These are phyloP conservation scores for Phytophthora cactorum DNA, from an alignment of 352 stramenopile genomes.

Conservation along the genomic window DNA sequence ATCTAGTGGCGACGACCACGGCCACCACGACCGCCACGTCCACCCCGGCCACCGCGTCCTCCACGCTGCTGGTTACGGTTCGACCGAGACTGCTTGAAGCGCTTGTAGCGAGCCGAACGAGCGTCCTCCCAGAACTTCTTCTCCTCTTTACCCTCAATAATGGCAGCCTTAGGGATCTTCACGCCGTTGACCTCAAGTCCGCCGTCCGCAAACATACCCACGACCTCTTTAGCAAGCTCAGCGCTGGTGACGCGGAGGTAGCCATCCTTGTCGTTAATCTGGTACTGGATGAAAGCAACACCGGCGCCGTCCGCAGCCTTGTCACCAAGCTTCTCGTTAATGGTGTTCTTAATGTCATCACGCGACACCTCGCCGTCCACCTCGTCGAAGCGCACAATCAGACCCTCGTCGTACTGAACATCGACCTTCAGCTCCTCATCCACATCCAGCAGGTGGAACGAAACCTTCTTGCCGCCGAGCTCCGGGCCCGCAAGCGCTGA, in stretches of 20 bases:
- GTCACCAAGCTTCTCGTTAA: conserved; percentile 85
- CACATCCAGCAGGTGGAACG: conserved; percentile 76
- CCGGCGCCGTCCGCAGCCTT: conserved; percentile 64
- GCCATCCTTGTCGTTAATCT: conserved; percentile 76
- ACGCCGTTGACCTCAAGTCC: conserved; percentile 76
- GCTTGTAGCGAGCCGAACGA: conserved; percentile 69
- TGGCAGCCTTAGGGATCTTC: conserved; percentile 56
- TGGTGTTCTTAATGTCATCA: conserved; percentile 86
- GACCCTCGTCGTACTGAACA: conserved; percentile 81
- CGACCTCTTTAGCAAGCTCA: conserved; percentile 68
- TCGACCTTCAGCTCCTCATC: conserved; percentile 79
- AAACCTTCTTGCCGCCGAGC: conserved; percentile 78
- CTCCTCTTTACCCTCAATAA: conserved; percentile 81
- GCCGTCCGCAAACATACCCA: conserved; percentile 61
- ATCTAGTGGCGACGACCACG: conserved; percentile 51
- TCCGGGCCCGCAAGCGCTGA: conserved; percentile 57
- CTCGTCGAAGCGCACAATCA: conserved; percentile 86
- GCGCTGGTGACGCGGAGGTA: conserved; percentile 67
- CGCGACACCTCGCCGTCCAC: conserved; percentile 83
- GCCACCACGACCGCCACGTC: conserved; percentile 48
- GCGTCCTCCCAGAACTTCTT: conserved; percentile 88
- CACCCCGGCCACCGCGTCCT: conserved; percentile 40
- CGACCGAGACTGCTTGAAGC: conserved; percentile 81
- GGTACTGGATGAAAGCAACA: conserved; percentile 89
- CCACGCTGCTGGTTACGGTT: conserved; percentile 70